These are phyloP conservation scores for Anthostomella pinea DNA, from an alignment of 2,329 filamentous ascomycete genomes.

Conservation along the genomic window DNA sequence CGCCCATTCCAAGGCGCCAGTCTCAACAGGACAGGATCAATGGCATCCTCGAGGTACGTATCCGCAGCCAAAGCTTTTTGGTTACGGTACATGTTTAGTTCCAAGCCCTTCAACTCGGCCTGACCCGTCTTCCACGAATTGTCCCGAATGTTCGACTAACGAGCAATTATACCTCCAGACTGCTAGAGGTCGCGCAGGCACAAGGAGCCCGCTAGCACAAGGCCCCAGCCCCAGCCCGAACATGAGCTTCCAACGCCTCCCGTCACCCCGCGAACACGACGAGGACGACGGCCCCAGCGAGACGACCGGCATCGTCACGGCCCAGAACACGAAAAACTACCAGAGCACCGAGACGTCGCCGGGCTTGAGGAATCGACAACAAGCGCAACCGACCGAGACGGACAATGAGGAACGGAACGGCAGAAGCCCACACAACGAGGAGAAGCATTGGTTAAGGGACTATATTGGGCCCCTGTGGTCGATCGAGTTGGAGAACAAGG, in stretches of 20 bases:
- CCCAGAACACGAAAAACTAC: conserved; percentile 38
- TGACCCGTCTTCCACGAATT: too few relatives aligned
- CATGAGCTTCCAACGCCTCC: conserved; percentile 17
- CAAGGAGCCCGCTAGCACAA: conserved; percentile 35
- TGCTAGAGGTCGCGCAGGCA: conserved; percentile 42
- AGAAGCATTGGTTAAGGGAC: conserved; percentile 50
- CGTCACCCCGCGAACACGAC: conserved; percentile 8
- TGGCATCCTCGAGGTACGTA: conserved; percentile 46
- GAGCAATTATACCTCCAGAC: conserved; percentile 29
- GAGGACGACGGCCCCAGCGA: conserved; percentile 39
- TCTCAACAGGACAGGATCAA: conserved; percentile 42
- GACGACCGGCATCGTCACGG: conserved; percentile 39
- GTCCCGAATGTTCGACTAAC: conserved; percentile 3
- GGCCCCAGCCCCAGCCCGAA: conserved; percentile 17
- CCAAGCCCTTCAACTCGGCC: too few relatives aligned
- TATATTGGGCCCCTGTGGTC: conserved; percentile 50
- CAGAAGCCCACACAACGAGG: conserved; percentile 17
- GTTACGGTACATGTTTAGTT: too few relatives aligned
- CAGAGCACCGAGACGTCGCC: conserved; percentile 34
- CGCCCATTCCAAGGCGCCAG: conserved; percentile 19
- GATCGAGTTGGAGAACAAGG: conserved; percentile 81
- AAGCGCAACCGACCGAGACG: conserved; percentile 14
- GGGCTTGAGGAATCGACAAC: conserved; percentile 20
- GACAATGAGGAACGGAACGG: conserved; percentile 21
- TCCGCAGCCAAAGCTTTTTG: too few relatives aligned